These are phyloP conservation scores for Amauroascus verrucosus DNA, from an alignment of 2,329 filamentous ascomycete species.

Conservation along the genomic window DNA sequence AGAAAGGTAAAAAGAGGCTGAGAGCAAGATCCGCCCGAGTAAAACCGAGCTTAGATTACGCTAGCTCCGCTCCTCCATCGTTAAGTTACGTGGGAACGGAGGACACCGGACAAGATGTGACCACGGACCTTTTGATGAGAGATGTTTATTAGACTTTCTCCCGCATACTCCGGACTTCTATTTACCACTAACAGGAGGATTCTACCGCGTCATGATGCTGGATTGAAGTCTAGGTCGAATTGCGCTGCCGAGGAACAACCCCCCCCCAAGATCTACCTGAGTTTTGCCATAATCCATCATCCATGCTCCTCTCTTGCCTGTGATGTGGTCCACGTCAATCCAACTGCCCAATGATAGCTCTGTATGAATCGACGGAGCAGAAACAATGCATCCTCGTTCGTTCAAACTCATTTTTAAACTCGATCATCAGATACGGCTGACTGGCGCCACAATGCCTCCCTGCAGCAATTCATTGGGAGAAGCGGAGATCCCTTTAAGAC, in stretches of 20 bases:
- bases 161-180: no score
- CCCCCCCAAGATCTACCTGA: no score
- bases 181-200: background rate
- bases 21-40: background rate
- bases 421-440: background rate
- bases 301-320: background rate
- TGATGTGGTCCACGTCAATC: background rate
- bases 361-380: background rate
- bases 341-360: background rate
- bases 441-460: background rate
- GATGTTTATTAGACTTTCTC: no score
- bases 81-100: background rate
- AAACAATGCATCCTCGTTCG: constrained; percentile 1
- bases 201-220: background rate
- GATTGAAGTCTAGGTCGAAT: background rate
- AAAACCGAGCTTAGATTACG: background rate
- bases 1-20: no score
- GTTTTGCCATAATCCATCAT: background rate
- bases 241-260: background rate
- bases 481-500: background rate
- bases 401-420: background rate
- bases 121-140: background rate
- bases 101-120: background rate
- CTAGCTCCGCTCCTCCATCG: background rate
- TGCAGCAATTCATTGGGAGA: background rate